Conservation (phyloP, 2,329 filamentous ascomycete species). For the Rosellinia necatrix region DNA sequence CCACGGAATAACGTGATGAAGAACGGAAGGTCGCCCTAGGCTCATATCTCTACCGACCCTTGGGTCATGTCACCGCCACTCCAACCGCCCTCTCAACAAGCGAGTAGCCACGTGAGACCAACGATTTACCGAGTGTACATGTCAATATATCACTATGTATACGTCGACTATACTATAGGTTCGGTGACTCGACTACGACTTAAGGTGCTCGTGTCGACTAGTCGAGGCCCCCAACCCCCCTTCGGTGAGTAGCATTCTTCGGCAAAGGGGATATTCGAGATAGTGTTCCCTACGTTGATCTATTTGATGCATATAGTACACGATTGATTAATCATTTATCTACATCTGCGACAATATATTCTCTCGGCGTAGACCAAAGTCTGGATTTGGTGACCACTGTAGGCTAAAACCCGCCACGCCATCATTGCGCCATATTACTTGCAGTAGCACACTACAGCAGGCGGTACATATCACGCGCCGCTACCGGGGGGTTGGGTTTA, state of each 20-base stretch:
- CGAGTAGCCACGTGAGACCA: conserved; percentile 6
- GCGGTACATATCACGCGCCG: conserved; percentile 22
- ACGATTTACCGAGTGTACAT: conserved; percentile 5
- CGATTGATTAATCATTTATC: not conserved
- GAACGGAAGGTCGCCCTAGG: not conserved
- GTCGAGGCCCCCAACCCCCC: conserved; percentile 16
- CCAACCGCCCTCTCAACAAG: not conserved
- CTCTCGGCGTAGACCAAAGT: not conserved
- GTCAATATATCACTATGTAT: not conserved
- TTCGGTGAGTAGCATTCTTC: conserved; percentile 9
- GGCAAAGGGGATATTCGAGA: conserved; percentile 5
- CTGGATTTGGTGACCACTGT: not conserved
- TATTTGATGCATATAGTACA: not conserved
- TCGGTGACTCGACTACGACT: not conserved
- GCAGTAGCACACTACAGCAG: conserved; percentile 26
- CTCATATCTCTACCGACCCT: not conserved
- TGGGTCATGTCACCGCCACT: not conserved
- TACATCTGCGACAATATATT: not conserved
- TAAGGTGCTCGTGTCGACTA: conserved; percentile 18
- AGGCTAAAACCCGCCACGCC: conserved; percentile 15
- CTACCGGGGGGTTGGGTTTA: not conserved
- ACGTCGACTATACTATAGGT: conserved; percentile 8
- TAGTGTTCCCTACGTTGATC: not conserved
- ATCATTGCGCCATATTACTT: conserved; percentile 25
- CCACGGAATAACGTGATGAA: not conserved